Evolutionary conservation across 2,329 filamentous ascomycete species (phyloP).

Genomic region (Drechslerella dactyloides): DNA sequence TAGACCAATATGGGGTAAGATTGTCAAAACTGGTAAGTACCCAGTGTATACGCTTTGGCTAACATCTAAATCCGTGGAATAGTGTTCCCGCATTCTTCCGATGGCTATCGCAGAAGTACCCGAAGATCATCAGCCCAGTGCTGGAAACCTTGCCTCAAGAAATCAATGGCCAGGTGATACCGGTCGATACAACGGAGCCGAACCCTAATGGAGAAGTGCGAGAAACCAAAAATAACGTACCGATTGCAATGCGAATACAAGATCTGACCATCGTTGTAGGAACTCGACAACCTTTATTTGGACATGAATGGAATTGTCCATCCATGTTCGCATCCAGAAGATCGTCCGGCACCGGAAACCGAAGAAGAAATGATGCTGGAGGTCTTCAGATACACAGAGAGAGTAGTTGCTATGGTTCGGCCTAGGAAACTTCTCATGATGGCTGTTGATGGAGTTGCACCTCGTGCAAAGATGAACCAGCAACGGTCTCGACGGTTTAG

Average conservation of each 20-base stretch:
- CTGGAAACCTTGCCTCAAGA: constrained; percentile 81
- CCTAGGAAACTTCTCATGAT: constrained; percentile 97
- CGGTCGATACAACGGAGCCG: constrained; percentile 79
- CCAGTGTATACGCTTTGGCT: not conserved
- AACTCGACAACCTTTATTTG: constrained; percentile 96
- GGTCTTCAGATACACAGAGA: constrained; percentile 97
- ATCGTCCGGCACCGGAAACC: constrained; percentile 84
- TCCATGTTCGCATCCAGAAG: constrained; percentile 96
- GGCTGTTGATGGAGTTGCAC: constrained; percentile 95
- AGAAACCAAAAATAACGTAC: not conserved
- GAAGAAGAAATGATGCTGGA: constrained; percentile 99
- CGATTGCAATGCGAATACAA: not conserved
- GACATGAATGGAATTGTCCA: constrained; percentile 99
- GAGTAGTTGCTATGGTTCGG: constrained; percentile 97
- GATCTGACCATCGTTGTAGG: constrained; percentile 58
- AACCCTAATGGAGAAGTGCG: constrained; percentile 86
- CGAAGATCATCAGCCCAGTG: constrained; percentile 93
- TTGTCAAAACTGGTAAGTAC: not conserved
- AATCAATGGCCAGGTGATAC: constrained; percentile 82
- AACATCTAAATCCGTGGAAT: not conserved
- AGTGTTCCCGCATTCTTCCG: constrained; percentile 59
- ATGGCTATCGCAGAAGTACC: constrained; percentile 96
- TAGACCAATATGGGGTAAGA: constrained; percentile 42
- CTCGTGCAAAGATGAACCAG: constrained; percentile 99
- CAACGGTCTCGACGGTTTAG: constrained; percentile 95